Evolutionary conservation across 805 yeast genomes (phyloP).

Genomic region (Starmerella roubikii): DNA sequence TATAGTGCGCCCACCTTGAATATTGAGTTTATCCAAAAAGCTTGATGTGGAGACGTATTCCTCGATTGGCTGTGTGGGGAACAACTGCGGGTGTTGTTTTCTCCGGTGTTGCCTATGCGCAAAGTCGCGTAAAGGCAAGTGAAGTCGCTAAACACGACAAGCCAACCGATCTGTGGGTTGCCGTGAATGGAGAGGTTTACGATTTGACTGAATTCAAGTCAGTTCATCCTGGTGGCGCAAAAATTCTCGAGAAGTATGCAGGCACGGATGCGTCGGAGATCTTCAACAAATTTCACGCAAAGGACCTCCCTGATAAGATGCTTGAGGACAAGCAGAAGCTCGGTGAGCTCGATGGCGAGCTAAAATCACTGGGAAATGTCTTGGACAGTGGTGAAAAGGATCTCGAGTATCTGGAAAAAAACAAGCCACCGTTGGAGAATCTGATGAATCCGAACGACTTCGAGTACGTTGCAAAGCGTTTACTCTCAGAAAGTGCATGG

Average conservation of each 20-base stretch:
- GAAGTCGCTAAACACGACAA: conserved; percentile 40
- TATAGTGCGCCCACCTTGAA: no score
- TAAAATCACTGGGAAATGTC: conserved; percentile 25
- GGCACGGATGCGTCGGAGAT: conserved; percentile 73
- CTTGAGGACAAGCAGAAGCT: conserved; percentile 46
- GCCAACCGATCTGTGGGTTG: conserved; percentile 67
- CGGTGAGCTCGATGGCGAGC: conserved; percentile 28
- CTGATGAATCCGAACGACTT: conserved; percentile 73
- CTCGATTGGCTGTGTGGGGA: no score
- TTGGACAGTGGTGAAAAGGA: conserved; percentile 9
- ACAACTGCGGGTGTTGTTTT: no score
- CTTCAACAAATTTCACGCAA: conserved; percentile 81
- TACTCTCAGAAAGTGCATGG: conserved; percentile 71
- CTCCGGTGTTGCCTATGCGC: neutral
- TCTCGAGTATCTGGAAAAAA: conserved; percentile 13
- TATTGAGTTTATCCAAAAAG: no score
- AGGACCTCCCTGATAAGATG: conserved; percentile 60
- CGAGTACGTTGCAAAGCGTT: conserved; percentile 70
- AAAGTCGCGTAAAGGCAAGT: neutral
- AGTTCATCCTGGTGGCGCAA: conserved; percentile 50
- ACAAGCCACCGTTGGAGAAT: conserved; percentile 58
- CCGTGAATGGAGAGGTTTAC: conserved; percentile 64
- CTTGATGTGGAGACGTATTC: no score
- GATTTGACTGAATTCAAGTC: conserved; percentile 52
- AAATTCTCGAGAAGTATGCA: conserved; percentile 39